Evolutionary conservation across 1,284 basidiomycete species (phyloP), one percentile per base, ranked within the genome.

Genomic region (Ustilago loliicola): DNA sequence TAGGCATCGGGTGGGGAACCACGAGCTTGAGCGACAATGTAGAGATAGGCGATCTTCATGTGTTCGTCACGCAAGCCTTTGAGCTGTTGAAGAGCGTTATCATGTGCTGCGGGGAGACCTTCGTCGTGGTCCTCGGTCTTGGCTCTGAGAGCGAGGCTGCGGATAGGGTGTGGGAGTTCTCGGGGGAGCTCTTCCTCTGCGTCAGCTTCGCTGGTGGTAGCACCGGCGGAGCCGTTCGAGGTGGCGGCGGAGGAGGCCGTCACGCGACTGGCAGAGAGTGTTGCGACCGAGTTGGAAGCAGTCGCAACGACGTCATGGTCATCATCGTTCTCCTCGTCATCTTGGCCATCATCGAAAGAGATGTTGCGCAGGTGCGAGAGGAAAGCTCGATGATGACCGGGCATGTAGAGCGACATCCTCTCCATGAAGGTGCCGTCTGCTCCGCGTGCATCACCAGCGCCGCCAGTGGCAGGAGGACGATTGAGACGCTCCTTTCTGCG

Each of bases 31-130:
- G 75, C 67, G 25, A 85, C 75, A 61, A 84, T 95, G 87, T 96
- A 96, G 57, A 93, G 83, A 30, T 93, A 90, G 25, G 93, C 94
- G 66, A 97, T 92, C 61, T 91, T 90, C 88, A 98, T 92, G 87
- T 97, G 96, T 53, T 91, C 91, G 82, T 96, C 93, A 56, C 95
- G 89, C 85, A 98, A 92, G 56, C 89, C 87, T 87, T 94, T 94
- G 63, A 98, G 88, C 3, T 93, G 90, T 9, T 87, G 86, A 8
- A 97, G 90, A 0, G 93, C 91, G 3, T 81, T 84, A 82, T 97
- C 94, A 86, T 95, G 97, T 2, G 83, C 74, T 2, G 59, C 66
- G 9, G 77, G 77, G 15, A 84, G 69, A 13, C 72, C 70, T 34
- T 79, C 76, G 50, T 75, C 71, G 45, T 73, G 57, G 19, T 66